These are phyloP conservation scores for Ilyonectria destructans DNA, from an alignment of 2,329 filamentous ascomycete genomes.

Conservation along the genomic window DNA sequence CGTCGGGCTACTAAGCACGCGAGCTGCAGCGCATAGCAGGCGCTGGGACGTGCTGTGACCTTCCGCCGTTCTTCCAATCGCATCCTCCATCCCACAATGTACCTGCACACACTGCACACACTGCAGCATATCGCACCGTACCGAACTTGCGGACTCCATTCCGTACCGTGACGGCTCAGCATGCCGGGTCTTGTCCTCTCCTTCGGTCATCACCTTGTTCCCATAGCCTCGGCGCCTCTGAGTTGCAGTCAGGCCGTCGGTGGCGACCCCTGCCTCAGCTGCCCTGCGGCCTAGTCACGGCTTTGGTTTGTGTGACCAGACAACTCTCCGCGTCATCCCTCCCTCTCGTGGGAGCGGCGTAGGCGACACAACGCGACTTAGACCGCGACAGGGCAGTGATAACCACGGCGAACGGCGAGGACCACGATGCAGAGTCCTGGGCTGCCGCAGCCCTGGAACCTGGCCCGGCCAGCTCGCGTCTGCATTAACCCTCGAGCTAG, in stretches of 20 bases:
- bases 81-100: background rate
- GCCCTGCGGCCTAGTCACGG: slow-evolving; percentile 24
- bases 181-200: background rate
- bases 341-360: slow-evolving; percentile 20
- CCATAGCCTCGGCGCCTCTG: slow-evolving; percentile 26
- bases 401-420: slow-evolving; percentile 31
- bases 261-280: slow-evolving; percentile 35
- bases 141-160: background rate
- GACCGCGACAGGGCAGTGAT: slow-evolving; percentile 30
- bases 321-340: slow-evolving; percentile 20
- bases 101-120: no score
- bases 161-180: background rate
- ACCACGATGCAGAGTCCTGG: slow-evolving; percentile 33
- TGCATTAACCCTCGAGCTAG: slow-evolving; percentile 47
- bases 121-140: no score
- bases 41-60: slow-evolving; percentile 32
- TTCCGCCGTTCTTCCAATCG: slow-evolving; percentile 1
- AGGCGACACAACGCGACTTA: slow-evolving; percentile 26
- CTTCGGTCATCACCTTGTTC: slow-evolving; percentile 19
- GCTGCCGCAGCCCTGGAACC: slow-evolving; percentile 40
- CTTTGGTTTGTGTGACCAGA: slow-evolving; percentile 17
- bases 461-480: slow-evolving; percentile 41
- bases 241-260: slow-evolving; percentile 23
- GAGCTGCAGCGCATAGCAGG: slow-evolving; percentile 45
- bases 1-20: slow-evolving; percentile 34